Evolutionary conservation across 106 monocot genomes (phyloP), one percentile per base, ranked within the genome.

Genomic region (Dendrobium huoshanense): DNA sequence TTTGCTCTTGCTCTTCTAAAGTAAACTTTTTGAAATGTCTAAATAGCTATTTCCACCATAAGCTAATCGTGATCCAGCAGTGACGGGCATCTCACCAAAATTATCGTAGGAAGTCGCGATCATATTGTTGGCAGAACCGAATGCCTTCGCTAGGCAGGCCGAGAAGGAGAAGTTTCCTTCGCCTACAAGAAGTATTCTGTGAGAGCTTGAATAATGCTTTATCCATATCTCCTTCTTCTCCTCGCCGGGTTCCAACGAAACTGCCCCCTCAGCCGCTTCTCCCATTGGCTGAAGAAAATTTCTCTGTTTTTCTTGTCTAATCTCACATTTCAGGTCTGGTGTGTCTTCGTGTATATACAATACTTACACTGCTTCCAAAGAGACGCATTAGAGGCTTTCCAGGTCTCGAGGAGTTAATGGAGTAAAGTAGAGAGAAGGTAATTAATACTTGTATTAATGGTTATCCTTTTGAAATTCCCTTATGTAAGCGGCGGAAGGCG

Each of bases 151-250:
- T 16, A 83, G 47, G 55, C 78, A 78, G 5, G 78, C 78, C 29
- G 83, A 83, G 56, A 83, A 83, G 4, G 83, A 83, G 72, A 83
- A 83, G 72, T 83, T 78, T 47, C 78, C 83, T 78, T 83, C 83
- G 1, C 83, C 78, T 0, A 83, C 83, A 16, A 83, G 78, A n/a
- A 83, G 54, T 11, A 83, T 83, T 55, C 29, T 51, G 51, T 83
- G 83, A 72, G 49, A 54, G 25, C 70, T 78, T 19, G 72, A 72
- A 25, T 83, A 83, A 67, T 83, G 83, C 11, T 27, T 78, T 78
- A 83, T 78, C 72, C 72, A 78, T 78, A 17, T 70, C 56, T 83
- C 83, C 22, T 43, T 2, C 29, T 47, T 33, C 25, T 7, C 29
- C 18, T 20, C n/a, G 7, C 10, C 3, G 29, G 41, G 4, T 9